Conservation (phyloP, 345 rosid species). For the Lepidium aucheri region DNA sequence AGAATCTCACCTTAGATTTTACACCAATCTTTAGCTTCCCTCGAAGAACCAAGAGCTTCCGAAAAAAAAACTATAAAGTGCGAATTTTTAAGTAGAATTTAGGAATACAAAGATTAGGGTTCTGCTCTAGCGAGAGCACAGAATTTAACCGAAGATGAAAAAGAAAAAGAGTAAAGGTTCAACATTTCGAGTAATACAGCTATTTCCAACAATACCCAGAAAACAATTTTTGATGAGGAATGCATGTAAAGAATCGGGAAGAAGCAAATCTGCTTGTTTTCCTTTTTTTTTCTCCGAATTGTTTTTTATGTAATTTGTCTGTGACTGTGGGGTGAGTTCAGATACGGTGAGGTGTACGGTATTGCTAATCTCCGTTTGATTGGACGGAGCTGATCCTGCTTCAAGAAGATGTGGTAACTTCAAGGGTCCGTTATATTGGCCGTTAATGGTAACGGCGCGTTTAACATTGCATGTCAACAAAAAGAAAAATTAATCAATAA, state of each 20-base stretch:
- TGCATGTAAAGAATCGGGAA: conserved; percentile 13
- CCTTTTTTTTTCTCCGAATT: not conserved
- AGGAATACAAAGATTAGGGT: conserved; percentile 4
- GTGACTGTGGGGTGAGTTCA: conserved; percentile 39
- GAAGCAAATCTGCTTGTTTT: conserved; percentile 22
- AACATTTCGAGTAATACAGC: conserved; percentile 10
- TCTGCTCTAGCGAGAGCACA: not conserved
- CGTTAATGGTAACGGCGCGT: conserved; percentile 28
- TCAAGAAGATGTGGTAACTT: too few relatives aligned
- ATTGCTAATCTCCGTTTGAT: conserved; percentile 17
- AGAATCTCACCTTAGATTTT: conserved; percentile 12
- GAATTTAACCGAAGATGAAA: not conserved
- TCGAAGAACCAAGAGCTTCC: not conserved
- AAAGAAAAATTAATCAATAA: too few relatives aligned
- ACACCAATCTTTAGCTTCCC: not conserved
- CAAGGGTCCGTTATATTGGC: conserved; percentile 28
- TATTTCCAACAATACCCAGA: not conserved
- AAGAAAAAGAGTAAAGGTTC: not conserved
- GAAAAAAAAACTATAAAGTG: not conserved
- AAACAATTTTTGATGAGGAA: not conserved
- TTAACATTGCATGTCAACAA: too few relatives aligned
- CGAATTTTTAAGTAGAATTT: not conserved
- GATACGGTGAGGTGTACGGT: conserved; percentile 40
- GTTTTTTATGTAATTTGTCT: conserved; percentile 10
- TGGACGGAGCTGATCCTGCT: too few relatives aligned